A percentile compares a stretch with the other conserved stretches of the same genome.
These are phyloP conservation scores for Escallonia herrerae DNA, from an alignment of 129 eudicot genomes.

Conservation along the genomic window DNA sequence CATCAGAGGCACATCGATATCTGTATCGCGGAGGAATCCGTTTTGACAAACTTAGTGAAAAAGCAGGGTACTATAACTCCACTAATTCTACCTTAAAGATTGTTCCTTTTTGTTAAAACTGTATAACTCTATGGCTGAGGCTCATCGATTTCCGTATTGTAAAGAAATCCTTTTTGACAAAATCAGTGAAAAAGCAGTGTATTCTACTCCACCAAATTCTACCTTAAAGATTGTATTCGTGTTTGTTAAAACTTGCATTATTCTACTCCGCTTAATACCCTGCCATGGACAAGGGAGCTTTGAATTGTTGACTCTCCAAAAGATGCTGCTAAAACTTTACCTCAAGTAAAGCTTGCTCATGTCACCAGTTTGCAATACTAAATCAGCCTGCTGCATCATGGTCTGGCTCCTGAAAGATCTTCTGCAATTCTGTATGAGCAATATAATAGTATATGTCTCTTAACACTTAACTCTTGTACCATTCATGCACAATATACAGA, in stretches of 20 bases:
- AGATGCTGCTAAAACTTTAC: too few species aligned
- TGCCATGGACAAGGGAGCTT: too few species aligned
- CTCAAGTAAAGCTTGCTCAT: too few species aligned
- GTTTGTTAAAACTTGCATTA: not conserved
- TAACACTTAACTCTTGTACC: too few species aligned
- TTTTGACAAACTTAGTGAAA: conserved; percentile 53
- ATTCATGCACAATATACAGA: too few species aligned
- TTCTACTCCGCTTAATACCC: too few species aligned
- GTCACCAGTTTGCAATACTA: too few species aligned
- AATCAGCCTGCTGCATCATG: too few species aligned
- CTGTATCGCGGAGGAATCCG: conserved; percentile 63
- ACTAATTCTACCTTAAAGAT: not conserved
- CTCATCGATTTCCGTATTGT: conserved; percentile 46
- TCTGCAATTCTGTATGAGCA: too few species aligned
- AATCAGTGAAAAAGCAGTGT: conserved; percentile 49
- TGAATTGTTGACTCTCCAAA: too few species aligned
- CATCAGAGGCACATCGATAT: conserved; percentile 63
- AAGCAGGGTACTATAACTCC: conserved; percentile 32
- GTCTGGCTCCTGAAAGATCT: too few species aligned
- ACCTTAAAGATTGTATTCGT: not conserved
- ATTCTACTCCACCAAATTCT: not conserved
- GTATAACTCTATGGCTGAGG: conserved; percentile 30
- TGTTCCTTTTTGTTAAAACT: not conserved
- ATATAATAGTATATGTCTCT: too few species aligned
- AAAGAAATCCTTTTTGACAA: conserved; percentile 70